Evolutionary conservation across 352 stramenopile species (phyloP).

Genomic region (Pythium apleroticum): DNA sequence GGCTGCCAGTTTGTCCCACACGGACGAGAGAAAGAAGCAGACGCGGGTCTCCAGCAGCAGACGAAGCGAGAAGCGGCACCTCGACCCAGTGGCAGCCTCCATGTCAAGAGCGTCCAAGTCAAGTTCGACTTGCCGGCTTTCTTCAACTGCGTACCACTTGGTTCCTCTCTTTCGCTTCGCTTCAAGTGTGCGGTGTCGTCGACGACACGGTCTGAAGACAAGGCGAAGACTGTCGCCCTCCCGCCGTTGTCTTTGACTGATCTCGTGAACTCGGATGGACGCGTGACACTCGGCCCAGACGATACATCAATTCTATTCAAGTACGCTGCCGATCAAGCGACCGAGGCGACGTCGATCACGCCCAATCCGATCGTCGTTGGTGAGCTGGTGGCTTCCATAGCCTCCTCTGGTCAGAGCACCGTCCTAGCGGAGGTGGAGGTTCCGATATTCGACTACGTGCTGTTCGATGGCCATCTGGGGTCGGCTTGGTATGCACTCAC

Average conservation of each 20-base stretch:
- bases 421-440: constrained; percentile 34
- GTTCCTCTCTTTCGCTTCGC: background rate
- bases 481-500: constrained; percentile 32
- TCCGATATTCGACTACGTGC: constrained; percentile 49
- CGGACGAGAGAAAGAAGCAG: constrained; percentile 15
- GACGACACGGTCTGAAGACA: background rate
- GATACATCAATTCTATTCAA: constrained; percentile 13
- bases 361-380: constrained; percentile 34
- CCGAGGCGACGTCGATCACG: background rate
- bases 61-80: constrained; percentile 4
- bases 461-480: constrained; percentile 42
- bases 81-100: constrained; percentile 26
- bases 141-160: constrained; percentile 21
- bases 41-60: constrained; percentile 6
- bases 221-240: constrained; percentile 16
- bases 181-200: constrained; percentile 1
- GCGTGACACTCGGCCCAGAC: constrained; percentile 1
- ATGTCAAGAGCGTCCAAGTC: constrained; percentile 32
- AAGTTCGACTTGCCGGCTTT: constrained; percentile 26
- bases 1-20: constrained; percentile 48
- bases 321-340: background rate
- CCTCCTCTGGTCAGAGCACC: background rate
- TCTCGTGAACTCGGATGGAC: constrained; percentile 9
- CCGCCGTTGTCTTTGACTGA: constrained; percentile 19
- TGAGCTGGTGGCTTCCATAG: constrained; percentile 15